phyloP scores from a whole-genome alignment of 176 grass and related monocot species.

The Bonia amplexicaulis region DNA sequence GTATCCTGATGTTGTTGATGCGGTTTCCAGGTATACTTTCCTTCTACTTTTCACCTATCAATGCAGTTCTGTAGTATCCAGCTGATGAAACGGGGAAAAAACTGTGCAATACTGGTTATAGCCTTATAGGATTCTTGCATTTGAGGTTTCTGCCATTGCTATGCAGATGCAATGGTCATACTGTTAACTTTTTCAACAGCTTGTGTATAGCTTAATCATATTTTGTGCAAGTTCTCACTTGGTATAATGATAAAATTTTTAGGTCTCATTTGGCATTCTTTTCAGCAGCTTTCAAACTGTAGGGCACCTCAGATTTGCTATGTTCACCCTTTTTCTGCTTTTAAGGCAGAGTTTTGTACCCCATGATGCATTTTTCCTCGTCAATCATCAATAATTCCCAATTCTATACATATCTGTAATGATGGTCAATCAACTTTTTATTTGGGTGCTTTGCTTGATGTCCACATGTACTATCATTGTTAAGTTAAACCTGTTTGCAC shows the following conservation, averaged over 20 bases:
- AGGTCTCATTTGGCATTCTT: background rate
- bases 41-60: background rate
- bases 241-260: background rate
- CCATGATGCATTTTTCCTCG: background rate
- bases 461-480: background rate
- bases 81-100: background rate
- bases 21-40: conserved; percentile 66
- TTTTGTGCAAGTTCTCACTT: background rate
- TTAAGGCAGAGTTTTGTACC: background rate
- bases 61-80: background rate
- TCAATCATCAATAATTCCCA: background rate
- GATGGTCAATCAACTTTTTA: background rate
- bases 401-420: background rate
- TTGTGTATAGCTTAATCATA: background rate
- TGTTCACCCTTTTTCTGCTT: background rate
- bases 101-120: background rate
- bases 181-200: background rate
- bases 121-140: background rate
- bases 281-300: background rate
- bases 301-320: background rate
- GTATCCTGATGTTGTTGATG: conserved; percentile 94
- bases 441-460: background rate
- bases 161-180: background rate
- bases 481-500: conserved; percentile 3
- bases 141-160: background rate